These are phyloP conservation scores for Sisymbrium irio DNA, from an alignment of 345 rosid species.

Conservation along the genomic window DNA sequence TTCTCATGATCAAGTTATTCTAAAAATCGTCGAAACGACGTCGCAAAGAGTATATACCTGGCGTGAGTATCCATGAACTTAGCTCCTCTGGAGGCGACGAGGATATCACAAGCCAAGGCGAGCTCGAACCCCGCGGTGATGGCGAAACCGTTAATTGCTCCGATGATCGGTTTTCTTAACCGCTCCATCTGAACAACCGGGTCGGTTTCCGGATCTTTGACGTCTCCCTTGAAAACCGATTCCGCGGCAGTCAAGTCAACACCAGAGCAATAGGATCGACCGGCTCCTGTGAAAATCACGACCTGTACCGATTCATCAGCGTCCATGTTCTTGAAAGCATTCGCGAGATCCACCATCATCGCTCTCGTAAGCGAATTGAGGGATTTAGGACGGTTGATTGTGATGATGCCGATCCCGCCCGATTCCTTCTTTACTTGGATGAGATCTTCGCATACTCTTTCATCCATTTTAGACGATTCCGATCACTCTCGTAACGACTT, in stretches of 20 bases:
- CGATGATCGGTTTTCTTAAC: constrained; percentile 77
- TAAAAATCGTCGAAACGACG: not conserved
- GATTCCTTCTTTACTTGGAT: constrained; percentile 58
- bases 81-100: constrained; percentile 74
- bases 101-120: constrained; percentile 80
- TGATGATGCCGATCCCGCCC: constrained; percentile 61
- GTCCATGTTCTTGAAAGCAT: constrained; percentile 54
- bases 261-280: constrained; percentile 89
- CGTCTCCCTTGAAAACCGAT: constrained; percentile 89
- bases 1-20: not conserved
- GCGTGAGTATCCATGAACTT: constrained; percentile 89
- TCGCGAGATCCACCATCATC: constrained; percentile 74
- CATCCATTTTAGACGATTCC: constrained; percentile 37
- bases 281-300: constrained; percentile 67
- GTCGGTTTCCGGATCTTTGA: constrained; percentile 71
- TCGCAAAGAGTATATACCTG: constrained; percentile 39
- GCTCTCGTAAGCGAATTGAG: constrained; percentile 75
- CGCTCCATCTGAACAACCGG: constrained; percentile 79
- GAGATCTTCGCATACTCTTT: constrained; percentile 34
- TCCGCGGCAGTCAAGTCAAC: constrained; percentile 85
- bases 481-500: not conserved
- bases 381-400: constrained; percentile 89
- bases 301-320: constrained; percentile 58
- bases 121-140: constrained; percentile 92
- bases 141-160: constrained; percentile 83